Evolutionary conservation across 352 stramenopile genomes (phyloP), one percentile per base, ranked within the genome.

Genomic region (Pythium dissotocum): DNA sequence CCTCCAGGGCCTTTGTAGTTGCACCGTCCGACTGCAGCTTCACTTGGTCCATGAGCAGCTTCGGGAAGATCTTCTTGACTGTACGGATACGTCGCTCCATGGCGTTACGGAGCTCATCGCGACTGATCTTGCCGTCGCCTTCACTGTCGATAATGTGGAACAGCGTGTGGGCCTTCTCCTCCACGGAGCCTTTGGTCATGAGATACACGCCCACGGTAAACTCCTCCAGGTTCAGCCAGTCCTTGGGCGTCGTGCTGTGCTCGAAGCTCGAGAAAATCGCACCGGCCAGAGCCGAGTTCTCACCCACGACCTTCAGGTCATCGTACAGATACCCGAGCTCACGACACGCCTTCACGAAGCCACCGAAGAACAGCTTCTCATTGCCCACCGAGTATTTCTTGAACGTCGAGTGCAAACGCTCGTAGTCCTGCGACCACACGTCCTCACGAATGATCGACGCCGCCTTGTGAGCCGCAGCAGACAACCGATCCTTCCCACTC

Each of bases 181-280:
- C 84, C 6, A 91, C 83, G 1, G 84, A 88, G 32, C 87, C 87
- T 63, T 91, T 88, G 13, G 86, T 90, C 78, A 92, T 91, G 36
- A 94, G 60, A 67, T 94, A 92, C 30, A 93, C 81, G 6, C 87
- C 87, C 49, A 93, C 80, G 16, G 89, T 82, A 56, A 94, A 94
- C 58, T 94, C 87, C 62, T 93, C 85, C 36, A 93, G 62, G 30
- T 79, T 79, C 13, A 94, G 73, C 81, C 80, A 92, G 57, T 91
- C 83, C 28, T 86, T 89, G 0, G 69, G 61, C 7, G 70, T 75
- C 5, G 73, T 62, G 42, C 78, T 84, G 14, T 76, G 85, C 42
- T 87, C 79, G 61, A 93, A 89, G 53, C 80, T 89, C 28, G 83
- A 88, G 76, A 94, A 93, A 28, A 94, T 81, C 1, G 85, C 85